phyloP scores from a whole-genome alignment of 2,329 filamentous ascomycete genomes.

The Clonostachys byssicola region DNA sequence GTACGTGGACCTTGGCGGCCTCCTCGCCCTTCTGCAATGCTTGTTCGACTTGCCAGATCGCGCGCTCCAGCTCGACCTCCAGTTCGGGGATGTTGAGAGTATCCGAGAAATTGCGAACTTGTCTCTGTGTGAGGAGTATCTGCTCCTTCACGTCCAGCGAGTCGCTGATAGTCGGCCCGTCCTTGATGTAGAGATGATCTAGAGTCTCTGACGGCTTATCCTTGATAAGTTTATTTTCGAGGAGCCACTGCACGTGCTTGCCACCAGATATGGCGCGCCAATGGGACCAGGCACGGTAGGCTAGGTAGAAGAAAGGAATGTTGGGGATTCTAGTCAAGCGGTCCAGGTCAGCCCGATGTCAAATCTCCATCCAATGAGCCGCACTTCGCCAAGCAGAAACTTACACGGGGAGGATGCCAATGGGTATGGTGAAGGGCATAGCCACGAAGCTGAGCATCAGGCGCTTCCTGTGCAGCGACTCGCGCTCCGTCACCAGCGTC shows the following conservation, averaged over 20 bases:
- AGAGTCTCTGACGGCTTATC: constrained; percentile 63
- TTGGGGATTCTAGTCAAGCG: constrained; percentile 68
- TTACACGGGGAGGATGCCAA: constrained; percentile 83
- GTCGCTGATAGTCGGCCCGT: constrained; percentile 15
- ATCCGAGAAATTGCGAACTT: constrained; percentile 55
- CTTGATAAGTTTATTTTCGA: constrained; percentile 67
- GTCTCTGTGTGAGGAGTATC: constrained; percentile 41
- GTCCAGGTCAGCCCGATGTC: neutral
- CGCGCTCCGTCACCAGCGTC: constrained; percentile 73
- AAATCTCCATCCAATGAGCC: neutral
- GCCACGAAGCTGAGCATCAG: constrained; percentile 78
- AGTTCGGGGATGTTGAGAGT: constrained; percentile 66
- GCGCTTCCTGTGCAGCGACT: constrained; percentile 70
- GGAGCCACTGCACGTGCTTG: constrained; percentile 77
- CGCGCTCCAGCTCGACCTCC: constrained; percentile 68
- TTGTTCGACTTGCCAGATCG: constrained; percentile 68
- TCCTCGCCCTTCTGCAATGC: constrained; percentile 34
- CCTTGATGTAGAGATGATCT: constrained; percentile 67
- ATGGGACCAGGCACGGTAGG: constrained; percentile 88
- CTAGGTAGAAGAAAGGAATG: constrained; percentile 93
- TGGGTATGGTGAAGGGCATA: constrained; percentile 79
- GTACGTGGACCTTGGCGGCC: constrained; percentile 5
- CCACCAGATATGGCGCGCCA: constrained; percentile 84
- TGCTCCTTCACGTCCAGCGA: constrained; percentile 19
- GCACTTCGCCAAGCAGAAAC: constrained; percentile 23